Base-by-base conservation (phyloP, 768 basidiomycete genomes). In the Thelephora ganbajun region DNA sequence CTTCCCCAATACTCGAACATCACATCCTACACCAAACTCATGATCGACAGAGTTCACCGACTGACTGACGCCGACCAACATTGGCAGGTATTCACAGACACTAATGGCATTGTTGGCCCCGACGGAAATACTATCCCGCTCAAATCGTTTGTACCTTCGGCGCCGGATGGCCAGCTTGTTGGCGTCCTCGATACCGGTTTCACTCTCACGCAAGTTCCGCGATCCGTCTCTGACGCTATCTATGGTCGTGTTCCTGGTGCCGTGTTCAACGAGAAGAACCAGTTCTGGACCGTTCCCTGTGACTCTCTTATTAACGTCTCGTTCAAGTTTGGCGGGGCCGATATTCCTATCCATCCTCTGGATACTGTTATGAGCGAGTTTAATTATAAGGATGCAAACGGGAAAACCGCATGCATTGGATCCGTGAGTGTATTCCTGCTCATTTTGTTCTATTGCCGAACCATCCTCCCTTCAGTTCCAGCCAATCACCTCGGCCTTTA, bases 401-500 rank as follows among this genome's bases (percentile, higher is more conserved):
- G 83, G 36, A 70, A 66, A 52, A 60, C 70, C 47, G 71, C 74
- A 1, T 88, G 84, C 59, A 68, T 80, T 48, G 84, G 85, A 13
- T 67, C 80, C 45, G 82, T 85, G 58, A 59, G 80, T 71, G 26
- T 22, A 46, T 22, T 36, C 41, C 20, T 23, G 19, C 26, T 16
- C 42, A 14, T 3, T 19, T 35, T 30, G 19, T 26, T 50, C 42
- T 14, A 0, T 26, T 23, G 39, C 22, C 26, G 6, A 48, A 33
- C 43, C 36, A 43, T 61, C n/a, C 19, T 23, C 11, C 49, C 26
- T 12, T 34, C 53, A 85, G 76, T 89, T 85, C 70, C 86, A 89
- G 69, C 86, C 85, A 2, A 83, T 87, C 53, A 83, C 84, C 12
- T 75, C 78, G 3, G 83, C 84, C 4, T 85, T 87, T 64, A 80